Conservation (phyloP, 2,329 filamentous ascomycete species). For the Xylaria sp. region DNA sequence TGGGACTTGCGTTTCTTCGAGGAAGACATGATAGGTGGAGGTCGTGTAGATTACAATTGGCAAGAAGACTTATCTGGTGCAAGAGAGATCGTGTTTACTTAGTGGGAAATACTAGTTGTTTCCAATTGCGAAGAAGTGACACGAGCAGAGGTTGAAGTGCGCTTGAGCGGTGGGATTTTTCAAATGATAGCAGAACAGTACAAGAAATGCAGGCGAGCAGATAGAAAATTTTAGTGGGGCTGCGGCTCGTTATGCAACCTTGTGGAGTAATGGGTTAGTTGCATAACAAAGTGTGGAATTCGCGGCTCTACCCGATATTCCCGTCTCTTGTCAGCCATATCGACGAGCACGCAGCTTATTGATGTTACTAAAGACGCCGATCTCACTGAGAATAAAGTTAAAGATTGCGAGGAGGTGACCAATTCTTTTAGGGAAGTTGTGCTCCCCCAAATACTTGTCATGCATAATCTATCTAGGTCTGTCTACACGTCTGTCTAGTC, state of each 20-base stretch:
- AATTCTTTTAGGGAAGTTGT: no score
- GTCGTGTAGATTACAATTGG: not conserved
- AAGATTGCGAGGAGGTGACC: no score
- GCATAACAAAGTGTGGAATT: constrained; percentile 13
- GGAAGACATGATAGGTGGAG: constrained; percentile 36
- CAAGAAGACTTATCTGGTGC: not conserved
- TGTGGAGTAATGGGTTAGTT: constrained; percentile 30
- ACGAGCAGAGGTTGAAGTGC: not conserved
- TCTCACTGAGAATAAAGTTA: no score
- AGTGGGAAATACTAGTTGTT: not conserved
- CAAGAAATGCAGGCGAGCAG: constrained; percentile 45
- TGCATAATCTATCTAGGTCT: not conserved
- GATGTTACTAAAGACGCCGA: no score
- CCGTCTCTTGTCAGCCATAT: no score
- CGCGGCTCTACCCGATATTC: constrained; percentile 1
- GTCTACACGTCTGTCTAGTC: not conserved
- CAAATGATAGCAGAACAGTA: not conserved
- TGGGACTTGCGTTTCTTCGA: constrained; percentile 46
- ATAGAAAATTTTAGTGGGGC: constrained; percentile 62
- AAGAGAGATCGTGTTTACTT: not conserved
- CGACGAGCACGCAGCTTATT: no score
- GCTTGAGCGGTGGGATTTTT: not conserved
- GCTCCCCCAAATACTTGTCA: not conserved
- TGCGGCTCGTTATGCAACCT: constrained; percentile 34
- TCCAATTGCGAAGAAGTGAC: not conserved